phyloP scores from a whole-genome alignment of 2,329 filamentous ascomycete species.

The Curvularia hawaiiensis region DNA sequence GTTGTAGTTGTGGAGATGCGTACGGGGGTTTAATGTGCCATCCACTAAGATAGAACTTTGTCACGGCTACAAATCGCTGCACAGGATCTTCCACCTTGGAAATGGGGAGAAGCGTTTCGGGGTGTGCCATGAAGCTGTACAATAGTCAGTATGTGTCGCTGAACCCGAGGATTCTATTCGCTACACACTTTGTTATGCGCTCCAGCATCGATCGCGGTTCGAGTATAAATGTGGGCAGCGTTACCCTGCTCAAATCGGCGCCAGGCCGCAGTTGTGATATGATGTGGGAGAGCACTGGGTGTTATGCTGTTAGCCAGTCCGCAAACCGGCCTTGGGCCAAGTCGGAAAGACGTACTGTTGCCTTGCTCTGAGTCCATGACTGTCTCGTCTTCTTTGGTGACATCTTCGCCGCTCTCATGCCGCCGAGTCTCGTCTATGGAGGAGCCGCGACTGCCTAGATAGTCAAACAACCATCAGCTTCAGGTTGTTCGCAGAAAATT shows the following conservation, averaged over 20 bases:
- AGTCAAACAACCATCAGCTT: constrained; percentile 24
- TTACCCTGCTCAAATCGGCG: constrained; percentile 91
- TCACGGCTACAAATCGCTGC: constrained; percentile 88
- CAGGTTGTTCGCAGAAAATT: not conserved
- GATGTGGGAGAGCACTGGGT: constrained; percentile 87
- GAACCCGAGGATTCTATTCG: too few relatives aligned
- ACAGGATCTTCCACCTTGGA: constrained; percentile 86
- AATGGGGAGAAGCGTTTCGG: constrained; percentile 90
- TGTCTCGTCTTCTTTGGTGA: constrained; percentile 68
- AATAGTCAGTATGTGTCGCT: constrained; percentile 22
- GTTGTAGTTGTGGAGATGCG: constrained; percentile 44
- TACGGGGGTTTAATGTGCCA: constrained; percentile 99
- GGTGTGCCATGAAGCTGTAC: constrained; percentile 96
- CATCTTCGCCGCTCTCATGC: constrained; percentile 44
- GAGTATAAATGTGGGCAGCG: constrained; percentile 95
- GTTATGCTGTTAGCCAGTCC: constrained; percentile 21
- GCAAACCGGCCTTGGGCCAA: not conserved
- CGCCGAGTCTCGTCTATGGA: constrained; percentile 47
- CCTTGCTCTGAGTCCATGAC: constrained; percentile 91
- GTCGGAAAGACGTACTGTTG: constrained; percentile 69
- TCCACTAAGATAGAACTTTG: constrained; percentile 97
- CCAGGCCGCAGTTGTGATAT: constrained; percentile 96
- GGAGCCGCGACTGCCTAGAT: constrained; percentile 49
- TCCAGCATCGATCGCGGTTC: constrained; percentile 98
- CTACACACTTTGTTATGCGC: constrained; percentile 90